A percentile compares a stretch with the other conserved stretches of the same genome.
Conservation (phyloP, 164 flowering plant genomes). For the Houttuynia cordata region DNA sequence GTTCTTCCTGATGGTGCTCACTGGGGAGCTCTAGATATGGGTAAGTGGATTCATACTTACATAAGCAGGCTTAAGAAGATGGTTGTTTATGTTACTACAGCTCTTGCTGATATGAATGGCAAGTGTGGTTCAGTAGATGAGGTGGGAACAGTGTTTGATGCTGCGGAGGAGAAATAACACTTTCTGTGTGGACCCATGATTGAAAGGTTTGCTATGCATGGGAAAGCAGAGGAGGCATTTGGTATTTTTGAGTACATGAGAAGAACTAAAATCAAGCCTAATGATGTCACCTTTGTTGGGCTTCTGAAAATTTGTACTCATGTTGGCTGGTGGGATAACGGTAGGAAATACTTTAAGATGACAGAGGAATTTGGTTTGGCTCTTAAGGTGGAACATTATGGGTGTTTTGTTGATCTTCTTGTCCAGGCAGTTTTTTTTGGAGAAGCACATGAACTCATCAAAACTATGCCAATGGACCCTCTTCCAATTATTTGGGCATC, state of each 20-base stretch:
- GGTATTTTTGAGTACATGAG: too few species aligned
- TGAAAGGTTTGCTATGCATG: too few species aligned
- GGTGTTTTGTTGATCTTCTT: conserved; percentile 26
- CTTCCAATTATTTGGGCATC: conserved; percentile 18
- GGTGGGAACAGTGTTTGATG: conserved; percentile 13
- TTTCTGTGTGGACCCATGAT: conserved; percentile 20
- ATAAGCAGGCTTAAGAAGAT: conserved; percentile 9
- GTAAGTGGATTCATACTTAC: conserved; percentile 21
- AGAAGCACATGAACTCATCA: conserved; percentile 15
- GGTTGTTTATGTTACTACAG: conserved; percentile 14
- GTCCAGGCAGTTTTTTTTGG: conserved; percentile 17
- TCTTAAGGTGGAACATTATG: conserved; percentile 20
- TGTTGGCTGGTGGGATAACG: conserved; percentile 16
- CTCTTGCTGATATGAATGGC: conserved; percentile 18
- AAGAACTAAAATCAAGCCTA: too few species aligned
- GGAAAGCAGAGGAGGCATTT: too few species aligned
- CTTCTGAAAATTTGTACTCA: conserved; percentile 22
- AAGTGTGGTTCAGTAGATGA: conserved; percentile 16
- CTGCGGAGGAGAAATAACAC: conserved; percentile 8
- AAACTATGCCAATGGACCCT: conserved; percentile 22
- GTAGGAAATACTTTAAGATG: conserved; percentile 12
- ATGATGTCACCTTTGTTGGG: conserved; percentile 23
- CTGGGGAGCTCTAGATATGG: conserved; percentile 21
- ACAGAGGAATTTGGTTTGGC: conserved; percentile 15
- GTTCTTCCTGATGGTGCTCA: conserved; percentile 26